Conservation (phyloP, 192 early-diverging fungal genomes). For the Gorgonomyces haynaldii region DNA sequence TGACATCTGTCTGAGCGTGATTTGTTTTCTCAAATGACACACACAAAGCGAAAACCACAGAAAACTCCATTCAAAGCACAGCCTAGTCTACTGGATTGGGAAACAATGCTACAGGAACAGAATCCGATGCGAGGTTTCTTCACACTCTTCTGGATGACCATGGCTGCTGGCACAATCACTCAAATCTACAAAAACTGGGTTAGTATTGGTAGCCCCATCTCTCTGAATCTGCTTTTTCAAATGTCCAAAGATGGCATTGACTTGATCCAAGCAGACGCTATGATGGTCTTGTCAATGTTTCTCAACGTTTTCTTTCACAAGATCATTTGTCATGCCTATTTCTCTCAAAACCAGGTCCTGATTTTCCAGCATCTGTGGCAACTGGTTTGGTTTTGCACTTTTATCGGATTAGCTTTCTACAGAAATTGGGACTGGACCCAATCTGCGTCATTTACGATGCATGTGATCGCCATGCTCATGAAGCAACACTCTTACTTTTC, state of each 20-base stretch:
- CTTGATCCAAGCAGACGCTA: conserved; percentile 60
- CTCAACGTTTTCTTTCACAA: conserved; percentile 52
- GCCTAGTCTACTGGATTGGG: conserved; percentile 20
- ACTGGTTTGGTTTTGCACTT: conserved; percentile 24
- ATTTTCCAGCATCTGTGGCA: conserved; percentile 45
- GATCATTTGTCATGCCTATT: conserved; percentile 30
- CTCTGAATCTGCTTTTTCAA: conserved; percentile 36
- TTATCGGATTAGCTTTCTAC: conserved; percentile 19
- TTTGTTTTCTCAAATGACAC: too few relatives aligned
- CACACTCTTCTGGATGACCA: conserved; percentile 72
- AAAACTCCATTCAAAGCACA: conserved; percentile 21
- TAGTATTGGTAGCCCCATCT: conserved; percentile 36
- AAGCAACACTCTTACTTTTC: conserved; percentile 90
- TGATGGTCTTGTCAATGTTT: conserved; percentile 54
- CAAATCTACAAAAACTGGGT: conserved; percentile 46
- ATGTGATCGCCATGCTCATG: conserved; percentile 88
- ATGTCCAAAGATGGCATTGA: conserved; percentile 52
- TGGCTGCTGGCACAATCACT: conserved; percentile 57
- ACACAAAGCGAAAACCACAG: not conserved
- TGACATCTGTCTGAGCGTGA: too few relatives aligned
- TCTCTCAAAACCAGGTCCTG: conserved; percentile 29
- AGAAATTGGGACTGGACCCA: conserved; percentile 84
- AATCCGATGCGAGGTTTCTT: conserved; percentile 58
- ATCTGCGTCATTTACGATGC: conserved; percentile 73
- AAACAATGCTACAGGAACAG: conserved; percentile 14